Conservation (phyloP, 2,329 filamentous ascomycete species). For the Volutella citrinella region DNA sequence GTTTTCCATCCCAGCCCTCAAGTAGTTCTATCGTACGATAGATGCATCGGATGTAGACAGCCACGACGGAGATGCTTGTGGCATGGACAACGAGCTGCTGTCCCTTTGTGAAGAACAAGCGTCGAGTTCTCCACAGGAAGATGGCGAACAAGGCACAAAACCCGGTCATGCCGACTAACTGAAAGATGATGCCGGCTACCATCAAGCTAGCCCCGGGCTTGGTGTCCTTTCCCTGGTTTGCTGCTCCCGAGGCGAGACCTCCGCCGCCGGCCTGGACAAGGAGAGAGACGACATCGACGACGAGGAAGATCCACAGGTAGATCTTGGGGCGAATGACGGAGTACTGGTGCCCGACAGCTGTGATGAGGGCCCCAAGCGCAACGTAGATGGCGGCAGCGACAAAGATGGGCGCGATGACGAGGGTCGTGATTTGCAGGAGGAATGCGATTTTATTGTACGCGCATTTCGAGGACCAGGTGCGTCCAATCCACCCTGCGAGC, state of each 20-base stretch:
- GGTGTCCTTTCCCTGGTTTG: conserved; percentile 34
- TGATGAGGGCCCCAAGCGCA: conserved; percentile 45
- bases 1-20: conserved; percentile 46
- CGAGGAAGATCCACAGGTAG: conserved; percentile 47
- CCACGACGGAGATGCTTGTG: conserved; percentile 38
- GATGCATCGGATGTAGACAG: conserved; percentile 46
- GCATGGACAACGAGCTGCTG: conserved; percentile 29
- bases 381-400: conserved; percentile 51
- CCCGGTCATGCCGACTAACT: conserved; percentile 45
- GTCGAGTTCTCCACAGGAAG: conserved; percentile 36
- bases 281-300: conserved; percentile 28
- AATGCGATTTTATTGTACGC: conserved; percentile 47
- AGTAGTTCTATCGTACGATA: conserved; percentile 49
- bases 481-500: conserved; percentile 45
- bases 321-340: conserved; percentile 39
- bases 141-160: conserved; percentile 38
- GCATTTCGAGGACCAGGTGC: conserved; percentile 46
- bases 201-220: conserved; percentile 44
- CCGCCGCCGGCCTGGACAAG: conserved; percentile 43
- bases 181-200: conserved; percentile 49
- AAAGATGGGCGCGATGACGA: conserved; percentile 44
- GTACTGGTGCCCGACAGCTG: conserved; percentile 38
- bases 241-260: conserved; percentile 37
- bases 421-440: conserved; percentile 47
- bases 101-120: conserved; percentile 27